phyloP scores from a whole-genome alignment of 129 eudicot genomes.

The Artemisia tridentata region DNA sequence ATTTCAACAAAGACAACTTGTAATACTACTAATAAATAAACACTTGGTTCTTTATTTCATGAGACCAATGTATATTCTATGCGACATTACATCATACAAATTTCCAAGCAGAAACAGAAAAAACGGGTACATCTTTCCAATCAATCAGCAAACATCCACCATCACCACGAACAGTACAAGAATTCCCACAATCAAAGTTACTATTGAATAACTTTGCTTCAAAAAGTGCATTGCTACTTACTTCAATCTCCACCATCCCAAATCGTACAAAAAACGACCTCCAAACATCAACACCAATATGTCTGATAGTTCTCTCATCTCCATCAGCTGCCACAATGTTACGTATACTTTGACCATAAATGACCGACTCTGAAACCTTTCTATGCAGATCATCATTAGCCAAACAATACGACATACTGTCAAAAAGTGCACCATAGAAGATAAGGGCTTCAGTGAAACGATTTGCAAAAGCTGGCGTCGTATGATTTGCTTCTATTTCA shows the following conservation, averaged over 20 bases:
- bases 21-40: neutral
- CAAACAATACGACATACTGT: conserved; percentile 34
- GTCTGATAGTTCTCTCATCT: conserved; percentile 46
- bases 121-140: conserved; percentile 45
- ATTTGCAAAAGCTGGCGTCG: conserved; percentile 38
- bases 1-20: neutral
- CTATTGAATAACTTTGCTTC: conserved; percentile 37
- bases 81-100: conserved; percentile 16
- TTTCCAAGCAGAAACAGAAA: conserved; percentile 51
- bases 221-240: conserved; percentile 23
- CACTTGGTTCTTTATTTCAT: neutral
- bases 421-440: conserved; percentile 50
- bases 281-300: conserved; percentile 44
- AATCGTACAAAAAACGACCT: conserved; percentile 43
- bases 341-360: conserved; percentile 31
- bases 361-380: conserved; percentile 25
- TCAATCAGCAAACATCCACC: conserved; percentile 32
- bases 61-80: neutral
- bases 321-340: conserved; percentile 57
- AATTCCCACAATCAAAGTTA: conserved; percentile 33
- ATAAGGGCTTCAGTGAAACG: conserved; percentile 52
- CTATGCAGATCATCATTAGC: conserved; percentile 33
- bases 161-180: conserved; percentile 32
- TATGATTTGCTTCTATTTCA: conserved; percentile 54
- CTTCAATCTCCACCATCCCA: conserved; percentile 40